Evolutionary conservation across 208 protist species (phyloP).

Genomic region (Herpetomonas samuelpessoai): DNA sequence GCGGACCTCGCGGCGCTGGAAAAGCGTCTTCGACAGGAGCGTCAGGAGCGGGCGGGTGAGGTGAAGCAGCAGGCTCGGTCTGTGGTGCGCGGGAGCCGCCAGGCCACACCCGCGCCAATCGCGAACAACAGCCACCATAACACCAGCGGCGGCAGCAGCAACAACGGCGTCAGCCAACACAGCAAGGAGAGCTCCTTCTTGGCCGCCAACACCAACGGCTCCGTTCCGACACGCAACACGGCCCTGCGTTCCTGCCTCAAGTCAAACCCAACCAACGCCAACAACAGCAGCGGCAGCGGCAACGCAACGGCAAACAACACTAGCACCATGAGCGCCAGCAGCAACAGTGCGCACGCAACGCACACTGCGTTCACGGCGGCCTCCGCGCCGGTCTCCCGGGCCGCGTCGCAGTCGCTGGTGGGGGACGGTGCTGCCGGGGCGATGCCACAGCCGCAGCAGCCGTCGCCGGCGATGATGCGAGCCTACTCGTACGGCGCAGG

Average conservation of each 20-base stretch:
- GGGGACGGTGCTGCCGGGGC: slow-evolving; percentile 9
- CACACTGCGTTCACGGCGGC: slow-evolving; percentile 3
- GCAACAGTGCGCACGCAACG: neutral
- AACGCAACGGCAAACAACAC: slow-evolving; percentile 1
- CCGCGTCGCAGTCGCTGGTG: slow-evolving; percentile 45
- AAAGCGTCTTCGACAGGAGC: slow-evolving; percentile 36
- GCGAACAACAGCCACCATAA: neutral
- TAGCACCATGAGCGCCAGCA: slow-evolving; percentile 4
- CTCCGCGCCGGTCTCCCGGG: slow-evolving; percentile 55
- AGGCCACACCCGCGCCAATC: slow-evolving; percentile 10
- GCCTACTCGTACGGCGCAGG: slow-evolving; percentile 52
- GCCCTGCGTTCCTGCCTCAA: slow-evolving; percentile 58
- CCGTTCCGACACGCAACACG: slow-evolving; percentile 30
- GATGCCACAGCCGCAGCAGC: neutral
- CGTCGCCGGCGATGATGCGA: slow-evolving; percentile 35
- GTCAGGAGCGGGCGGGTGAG: slow-evolving; percentile 40
- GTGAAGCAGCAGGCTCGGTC: slow-evolving; percentile 27
- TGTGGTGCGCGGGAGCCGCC: slow-evolving; percentile 18
- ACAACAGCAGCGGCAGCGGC: slow-evolving; percentile 1
- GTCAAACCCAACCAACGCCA: no score
- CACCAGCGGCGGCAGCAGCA: neutral
- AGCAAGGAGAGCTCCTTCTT: slow-evolving; percentile 48
- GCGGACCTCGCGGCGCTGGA: slow-evolving; percentile 50
- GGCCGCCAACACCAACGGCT: slow-evolving; percentile 25
- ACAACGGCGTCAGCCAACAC: slow-evolving; percentile 1